Conservation (phyloP, 139 green algal species). For the Volvox africanus region DNA sequence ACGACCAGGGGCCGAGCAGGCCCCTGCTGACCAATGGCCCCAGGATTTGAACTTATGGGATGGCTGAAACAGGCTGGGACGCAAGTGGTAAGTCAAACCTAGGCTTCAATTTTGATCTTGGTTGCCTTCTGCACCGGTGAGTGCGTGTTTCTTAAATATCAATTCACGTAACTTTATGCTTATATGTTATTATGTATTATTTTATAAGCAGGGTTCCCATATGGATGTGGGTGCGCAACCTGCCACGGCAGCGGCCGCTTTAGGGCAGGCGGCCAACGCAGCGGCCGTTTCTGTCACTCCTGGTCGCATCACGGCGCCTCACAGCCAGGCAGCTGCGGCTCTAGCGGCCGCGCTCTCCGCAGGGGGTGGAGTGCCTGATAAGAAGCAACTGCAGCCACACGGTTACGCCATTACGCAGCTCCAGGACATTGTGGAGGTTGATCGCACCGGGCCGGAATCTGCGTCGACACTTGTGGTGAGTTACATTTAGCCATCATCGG, state of each 20-base stretch:
- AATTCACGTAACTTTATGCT: background rate
- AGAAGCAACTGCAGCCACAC: conserved; percentile 21
- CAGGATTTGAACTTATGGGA: conserved; percentile 41
- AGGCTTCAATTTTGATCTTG: background rate
- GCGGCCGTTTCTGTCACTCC: background rate
- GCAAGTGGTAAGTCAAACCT: background rate
- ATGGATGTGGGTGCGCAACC: background rate
- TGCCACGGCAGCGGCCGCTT: background rate
- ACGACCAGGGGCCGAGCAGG: background rate
- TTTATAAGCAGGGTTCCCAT: background rate
- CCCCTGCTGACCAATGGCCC: conserved; percentile 9
- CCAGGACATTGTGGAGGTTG: conserved; percentile 16
- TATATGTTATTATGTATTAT: background rate
- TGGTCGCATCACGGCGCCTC: conserved; percentile 4
- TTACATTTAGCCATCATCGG: background rate
- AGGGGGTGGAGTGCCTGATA: conserved; percentile 41
- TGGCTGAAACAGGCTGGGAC: conserved; percentile 35
- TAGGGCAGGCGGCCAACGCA: background rate
- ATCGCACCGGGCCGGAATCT: background rate
- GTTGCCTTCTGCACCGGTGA: background rate
- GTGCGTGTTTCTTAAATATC: too few relatives aligned
- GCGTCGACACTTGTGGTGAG: conserved; percentile 13
- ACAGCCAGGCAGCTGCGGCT: conserved; percentile 41
- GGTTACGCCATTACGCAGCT: background rate
- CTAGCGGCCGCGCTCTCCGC: conserved; percentile 46